These are phyloP conservation scores for Solanum appendiculatum DNA, from an alignment of 257 asterid genomes.

Conservation along the genomic window DNA sequence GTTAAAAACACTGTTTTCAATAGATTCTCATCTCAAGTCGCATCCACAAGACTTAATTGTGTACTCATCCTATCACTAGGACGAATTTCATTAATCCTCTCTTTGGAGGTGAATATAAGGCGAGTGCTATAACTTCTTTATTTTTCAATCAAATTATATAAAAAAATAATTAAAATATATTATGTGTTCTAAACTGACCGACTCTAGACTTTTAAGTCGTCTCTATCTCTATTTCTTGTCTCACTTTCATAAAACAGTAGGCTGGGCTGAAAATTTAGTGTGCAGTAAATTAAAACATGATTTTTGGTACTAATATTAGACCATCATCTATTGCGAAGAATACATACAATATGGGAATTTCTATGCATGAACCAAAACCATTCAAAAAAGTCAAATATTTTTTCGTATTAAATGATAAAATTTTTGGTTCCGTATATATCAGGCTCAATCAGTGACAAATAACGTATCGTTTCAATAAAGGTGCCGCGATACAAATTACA, in stretches of 20 bases:
- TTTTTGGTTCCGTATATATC: not conserved
- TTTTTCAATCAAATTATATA: not conserved
- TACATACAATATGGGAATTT: not conserved
- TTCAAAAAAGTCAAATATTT: no score
- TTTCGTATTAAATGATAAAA: not conserved
- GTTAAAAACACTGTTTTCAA: accelerated
- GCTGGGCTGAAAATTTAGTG: not conserved
- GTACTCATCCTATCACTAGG: not conserved
- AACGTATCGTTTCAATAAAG: not conserved
- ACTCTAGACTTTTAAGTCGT: not conserved
- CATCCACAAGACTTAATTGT: not conserved
- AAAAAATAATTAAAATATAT: not conserved
- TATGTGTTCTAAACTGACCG: not conserved
- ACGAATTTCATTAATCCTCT: not conserved
- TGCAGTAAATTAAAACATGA: not conserved
- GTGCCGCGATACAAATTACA: not conserved
- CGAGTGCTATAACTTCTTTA: not conserved
- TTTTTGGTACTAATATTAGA: not conserved
- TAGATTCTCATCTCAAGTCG: not conserved
- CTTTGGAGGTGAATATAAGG: not conserved
- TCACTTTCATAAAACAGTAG: not conserved
- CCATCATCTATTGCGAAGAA: not conserved
- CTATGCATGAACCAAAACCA: not conserved
- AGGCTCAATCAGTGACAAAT: not conserved
- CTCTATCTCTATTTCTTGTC: not conserved